Percentiles rank a stretch among this genome's conserved stretches.
phyloP scores from a whole-genome alignment of 140 eudicot genomes.

The Anethum foeniculum region DNA sequence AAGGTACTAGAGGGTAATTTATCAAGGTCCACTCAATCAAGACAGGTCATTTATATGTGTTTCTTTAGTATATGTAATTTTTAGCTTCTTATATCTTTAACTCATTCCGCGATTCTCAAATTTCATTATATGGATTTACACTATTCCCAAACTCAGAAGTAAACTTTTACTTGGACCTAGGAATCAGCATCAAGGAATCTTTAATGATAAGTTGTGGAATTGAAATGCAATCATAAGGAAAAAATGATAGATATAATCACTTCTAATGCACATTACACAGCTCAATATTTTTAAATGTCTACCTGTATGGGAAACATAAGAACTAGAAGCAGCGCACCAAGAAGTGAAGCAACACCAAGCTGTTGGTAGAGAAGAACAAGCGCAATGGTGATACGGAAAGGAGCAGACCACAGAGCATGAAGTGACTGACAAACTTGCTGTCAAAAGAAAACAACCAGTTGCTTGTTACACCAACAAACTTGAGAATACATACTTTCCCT shows the following conservation, averaged over 20 bases:
- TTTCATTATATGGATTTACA: background rate
- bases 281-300: background rate
- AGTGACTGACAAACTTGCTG: constrained; percentile 90
- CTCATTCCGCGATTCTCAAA: background rate
- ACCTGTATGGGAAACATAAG: constrained; percentile 91
- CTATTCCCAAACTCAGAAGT: background rate
- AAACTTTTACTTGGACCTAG: background rate
- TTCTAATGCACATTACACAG: background rate
- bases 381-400: constrained; percentile 75
- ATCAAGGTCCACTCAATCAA: background rate
- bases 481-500: background rate
- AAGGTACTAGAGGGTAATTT: background rate
- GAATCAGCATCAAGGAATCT: background rate
- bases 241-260: background rate
- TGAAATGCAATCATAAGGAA: background rate
- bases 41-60: too few species aligned
- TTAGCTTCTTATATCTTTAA: background rate
- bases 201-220: background rate
- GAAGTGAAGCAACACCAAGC: constrained; percentile 81
- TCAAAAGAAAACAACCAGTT: constrained; percentile 16
- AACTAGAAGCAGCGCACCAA: constrained; percentile 71
- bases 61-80: background rate
- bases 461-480: background rate
- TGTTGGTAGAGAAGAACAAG: constrained; percentile 84
- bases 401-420: constrained; percentile 91